Conservation (phyloP, 805 yeast genomes). For the Candida nitratophila region DNA sequence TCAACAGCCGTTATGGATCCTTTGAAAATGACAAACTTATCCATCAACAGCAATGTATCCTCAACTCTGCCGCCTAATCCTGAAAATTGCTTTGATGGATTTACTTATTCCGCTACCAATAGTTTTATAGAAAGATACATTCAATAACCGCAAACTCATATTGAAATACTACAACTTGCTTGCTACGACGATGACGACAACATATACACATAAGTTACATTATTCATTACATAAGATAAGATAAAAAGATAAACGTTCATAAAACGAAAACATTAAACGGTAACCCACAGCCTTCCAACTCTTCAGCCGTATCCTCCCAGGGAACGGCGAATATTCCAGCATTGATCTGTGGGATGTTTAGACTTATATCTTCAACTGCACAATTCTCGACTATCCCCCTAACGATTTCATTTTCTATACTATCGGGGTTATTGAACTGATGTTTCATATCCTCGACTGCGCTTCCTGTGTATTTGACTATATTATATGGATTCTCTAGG, state of each 20-base stretch:
- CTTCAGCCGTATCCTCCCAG: constrained; percentile 61
- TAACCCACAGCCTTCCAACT: constrained; percentile 29
- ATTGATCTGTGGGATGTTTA: constrained; percentile 72
- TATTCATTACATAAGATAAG: no score
- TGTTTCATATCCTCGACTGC: constrained; percentile 41
- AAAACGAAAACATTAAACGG: constrained; percentile 43
- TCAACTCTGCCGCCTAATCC: not conserved
- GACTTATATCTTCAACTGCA: not conserved
- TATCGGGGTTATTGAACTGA: constrained; percentile 25
- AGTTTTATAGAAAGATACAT: constrained; percentile 27
- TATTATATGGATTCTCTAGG: constrained; percentile 37
- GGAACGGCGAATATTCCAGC: constrained; percentile 78
- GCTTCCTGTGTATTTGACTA: constrained; percentile 41
- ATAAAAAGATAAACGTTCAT: no score
- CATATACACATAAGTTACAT: no score
- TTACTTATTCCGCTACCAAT: constrained; percentile 36
- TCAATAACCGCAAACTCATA: not conserved
- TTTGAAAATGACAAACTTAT: not conserved
- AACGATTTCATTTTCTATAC: constrained; percentile 3
- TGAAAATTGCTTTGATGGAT: constrained; percentile 28
- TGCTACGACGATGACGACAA: no score
- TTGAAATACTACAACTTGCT: no score
- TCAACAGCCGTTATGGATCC: not conserved
- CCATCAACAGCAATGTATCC: no score
- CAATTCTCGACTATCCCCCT: not conserved